Evolutionary conservation across 2,329 filamentous ascomycete species (phyloP).

Genomic region (Stagonosporopsis chrysanthemi): DNA sequence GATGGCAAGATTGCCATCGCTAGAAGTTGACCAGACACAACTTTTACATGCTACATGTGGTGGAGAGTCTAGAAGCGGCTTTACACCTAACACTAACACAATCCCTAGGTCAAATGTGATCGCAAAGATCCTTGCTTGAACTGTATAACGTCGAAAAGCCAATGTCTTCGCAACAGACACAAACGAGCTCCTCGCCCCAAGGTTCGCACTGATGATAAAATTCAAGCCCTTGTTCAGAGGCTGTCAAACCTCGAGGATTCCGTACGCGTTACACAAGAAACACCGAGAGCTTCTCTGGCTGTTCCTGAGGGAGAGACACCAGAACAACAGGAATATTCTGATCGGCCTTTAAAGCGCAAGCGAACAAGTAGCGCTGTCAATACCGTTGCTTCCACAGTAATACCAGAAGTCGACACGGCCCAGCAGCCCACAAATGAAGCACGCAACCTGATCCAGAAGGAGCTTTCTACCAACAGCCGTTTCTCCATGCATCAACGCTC

Average conservation of each 20-base stretch:
- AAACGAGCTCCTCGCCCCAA: conserved; percentile 37
- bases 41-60: background rate
- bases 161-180: conserved; percentile 44
- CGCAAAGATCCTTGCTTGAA: conserved; percentile 45
- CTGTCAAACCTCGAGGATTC: conserved; percentile 39
- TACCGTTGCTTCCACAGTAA: conserved; percentile 12
- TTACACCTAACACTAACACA: conserved; percentile 2
- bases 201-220: conserved; percentile 41
- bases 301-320: conserved; percentile 4
- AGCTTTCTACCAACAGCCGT: conserved; percentile 37
- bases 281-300: conserved; percentile 4
- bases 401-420: conserved; percentile 28
- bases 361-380: conserved; percentile 28
- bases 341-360: conserved; percentile 31
- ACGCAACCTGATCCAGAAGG: conserved; percentile 38
- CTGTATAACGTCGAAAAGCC: conserved; percentile 33
- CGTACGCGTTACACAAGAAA: conserved; percentile 25
- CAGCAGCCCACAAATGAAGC: conserved; percentile 36
- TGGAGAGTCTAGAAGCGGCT: background rate
- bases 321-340: conserved; percentile 15
- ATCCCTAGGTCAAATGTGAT: conserved; percentile 45
- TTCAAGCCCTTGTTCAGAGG: conserved; percentile 39
- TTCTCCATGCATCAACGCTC: conserved; percentile 37
- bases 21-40: background rate
- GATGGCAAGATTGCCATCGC: background rate